Evolutionary conservation across 768 basidiomycete genomes (phyloP).

Genomic region (Pleurotus citrinopileatus): DNA sequence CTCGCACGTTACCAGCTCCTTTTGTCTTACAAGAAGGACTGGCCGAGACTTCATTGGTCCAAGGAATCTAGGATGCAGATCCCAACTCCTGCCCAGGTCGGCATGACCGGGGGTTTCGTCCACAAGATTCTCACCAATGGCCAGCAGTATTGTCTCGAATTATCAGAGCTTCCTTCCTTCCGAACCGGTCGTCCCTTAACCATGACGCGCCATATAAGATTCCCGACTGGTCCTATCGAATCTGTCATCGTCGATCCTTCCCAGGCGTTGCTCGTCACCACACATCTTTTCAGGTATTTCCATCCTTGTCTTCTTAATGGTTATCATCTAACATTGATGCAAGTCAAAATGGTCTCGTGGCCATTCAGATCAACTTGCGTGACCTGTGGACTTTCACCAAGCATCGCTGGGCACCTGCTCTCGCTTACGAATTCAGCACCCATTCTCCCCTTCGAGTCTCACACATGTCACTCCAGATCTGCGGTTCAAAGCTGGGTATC

Average conservation of each 20-base stretch:
- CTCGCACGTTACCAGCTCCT: conserved; percentile 43
- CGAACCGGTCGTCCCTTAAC: conserved; percentile 40
- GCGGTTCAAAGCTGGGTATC: conserved; percentile 41
- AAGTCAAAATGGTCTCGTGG: conserved; percentile 38
- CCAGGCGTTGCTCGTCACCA: conserved; percentile 43
- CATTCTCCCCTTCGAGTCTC: conserved; percentile 32
- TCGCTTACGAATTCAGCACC: conserved; percentile 39
- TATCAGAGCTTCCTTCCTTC: conserved; percentile 48
- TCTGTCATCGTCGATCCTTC: conserved; percentile 42
- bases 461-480: conserved; percentile 34
- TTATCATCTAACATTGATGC: too few relatives aligned
- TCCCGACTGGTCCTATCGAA: conserved; percentile 40
- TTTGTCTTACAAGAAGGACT: conserved; percentile 42
- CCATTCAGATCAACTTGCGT: conserved; percentile 49
- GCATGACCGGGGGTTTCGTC: conserved; percentile 44
- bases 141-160: conserved; percentile 37
- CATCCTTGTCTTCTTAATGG: too few relatives aligned
- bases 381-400: conserved; percentile 55
- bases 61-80: conserved; percentile 43
- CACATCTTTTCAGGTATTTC: conserved; percentile 41
- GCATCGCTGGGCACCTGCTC: conserved; percentile 41
- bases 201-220: conserved; percentile 43
- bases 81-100: conserved; percentile 33
- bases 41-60: conserved; percentile 46
- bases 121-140: conserved; percentile 39